Conservation (phyloP, 2,329 filamentous ascomycete species). For the Ceratocystis ficicola region DNA sequence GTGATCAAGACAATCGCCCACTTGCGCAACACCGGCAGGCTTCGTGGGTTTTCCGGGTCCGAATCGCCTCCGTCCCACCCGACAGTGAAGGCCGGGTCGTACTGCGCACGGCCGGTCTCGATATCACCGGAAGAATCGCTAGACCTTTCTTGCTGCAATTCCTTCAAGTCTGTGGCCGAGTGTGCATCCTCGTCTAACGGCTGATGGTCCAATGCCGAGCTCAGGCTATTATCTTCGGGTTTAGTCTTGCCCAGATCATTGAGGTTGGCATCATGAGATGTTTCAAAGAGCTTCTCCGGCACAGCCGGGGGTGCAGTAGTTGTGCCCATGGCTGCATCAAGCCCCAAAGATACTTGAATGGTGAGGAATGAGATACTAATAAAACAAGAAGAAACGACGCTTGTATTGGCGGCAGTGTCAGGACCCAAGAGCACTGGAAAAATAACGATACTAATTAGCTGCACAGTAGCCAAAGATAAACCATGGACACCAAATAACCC, state of each 20-base stretch:
- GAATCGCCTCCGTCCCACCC: conserved; percentile 57
- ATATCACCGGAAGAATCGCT: conserved; percentile 34
- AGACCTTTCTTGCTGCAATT: conserved; percentile 27
- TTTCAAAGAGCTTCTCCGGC: neutral
- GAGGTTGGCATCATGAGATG: neutral
- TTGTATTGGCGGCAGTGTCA: neutral
- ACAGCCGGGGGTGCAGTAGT: neutral
- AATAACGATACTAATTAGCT: neutral
- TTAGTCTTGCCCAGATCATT: neutral
- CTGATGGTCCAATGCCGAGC: neutral
- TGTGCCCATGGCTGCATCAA: neutral
- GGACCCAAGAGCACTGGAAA: neutral
- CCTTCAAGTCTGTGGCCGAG: neutral
- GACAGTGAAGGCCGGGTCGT: conserved; percentile 46
- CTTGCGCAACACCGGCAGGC: conserved; percentile 51
- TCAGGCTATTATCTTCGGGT: neutral
- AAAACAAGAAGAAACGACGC: neutral
- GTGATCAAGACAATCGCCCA: conserved; percentile 71
- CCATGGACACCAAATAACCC: neutral
- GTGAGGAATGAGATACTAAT: neutral
- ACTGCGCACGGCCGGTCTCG: neutral
- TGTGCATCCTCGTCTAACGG: neutral
- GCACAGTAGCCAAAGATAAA: neutral
- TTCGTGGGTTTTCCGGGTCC: conserved; percentile 65
- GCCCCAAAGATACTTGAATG: neutral